These are phyloP conservation scores for Yamadazyma tumulicola DNA, from an alignment of 805 yeast species.

Conservation along the genomic window DNA sequence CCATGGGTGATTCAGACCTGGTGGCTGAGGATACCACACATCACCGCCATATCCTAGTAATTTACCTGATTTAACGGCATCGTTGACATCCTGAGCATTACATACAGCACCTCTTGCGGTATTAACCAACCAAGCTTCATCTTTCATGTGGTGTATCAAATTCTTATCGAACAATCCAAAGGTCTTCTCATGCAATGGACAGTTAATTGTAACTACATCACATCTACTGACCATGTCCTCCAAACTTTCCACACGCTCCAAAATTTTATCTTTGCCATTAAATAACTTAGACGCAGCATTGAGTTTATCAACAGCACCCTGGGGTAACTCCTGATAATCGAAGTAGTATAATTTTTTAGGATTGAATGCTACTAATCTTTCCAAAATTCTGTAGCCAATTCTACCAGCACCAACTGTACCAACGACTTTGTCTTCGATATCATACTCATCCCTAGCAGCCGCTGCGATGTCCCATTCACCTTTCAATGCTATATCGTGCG, in stretches of 20 bases:
- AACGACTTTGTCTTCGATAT: constrained; percentile 69
- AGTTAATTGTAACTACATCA: constrained; percentile 73
- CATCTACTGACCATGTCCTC: constrained; percentile 65
- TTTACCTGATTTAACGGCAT: constrained; percentile 64
- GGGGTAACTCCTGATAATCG: constrained; percentile 69
- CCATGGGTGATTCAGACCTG: constrained; percentile 78
- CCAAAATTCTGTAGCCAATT: constrained; percentile 73
- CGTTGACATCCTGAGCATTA: constrained; percentile 71
- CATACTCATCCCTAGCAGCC: constrained; percentile 69
- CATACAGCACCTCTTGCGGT: constrained; percentile 83
- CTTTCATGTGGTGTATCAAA: constrained; percentile 63
- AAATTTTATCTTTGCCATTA: constrained; percentile 50
- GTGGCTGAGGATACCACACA: constrained; percentile 85
- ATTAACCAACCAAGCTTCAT: constrained; percentile 70
- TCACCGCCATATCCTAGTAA: constrained; percentile 82
- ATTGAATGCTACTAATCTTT: constrained; percentile 67
- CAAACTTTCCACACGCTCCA: constrained; percentile 54
- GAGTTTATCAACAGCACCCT: constrained; percentile 41
- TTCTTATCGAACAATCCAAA: constrained; percentile 65
- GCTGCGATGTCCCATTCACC: constrained; percentile 78
- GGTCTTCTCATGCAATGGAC: constrained; percentile 72
- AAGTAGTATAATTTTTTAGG: constrained; percentile 71
- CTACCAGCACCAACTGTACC: constrained; percentile 84
- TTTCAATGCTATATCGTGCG: constrained; percentile 61
- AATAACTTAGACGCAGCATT: constrained; percentile 33